Evolutionary conservation across 2,329 filamentous ascomycete species (phyloP).

Genomic region (Clonostachys byssicola): DNA sequence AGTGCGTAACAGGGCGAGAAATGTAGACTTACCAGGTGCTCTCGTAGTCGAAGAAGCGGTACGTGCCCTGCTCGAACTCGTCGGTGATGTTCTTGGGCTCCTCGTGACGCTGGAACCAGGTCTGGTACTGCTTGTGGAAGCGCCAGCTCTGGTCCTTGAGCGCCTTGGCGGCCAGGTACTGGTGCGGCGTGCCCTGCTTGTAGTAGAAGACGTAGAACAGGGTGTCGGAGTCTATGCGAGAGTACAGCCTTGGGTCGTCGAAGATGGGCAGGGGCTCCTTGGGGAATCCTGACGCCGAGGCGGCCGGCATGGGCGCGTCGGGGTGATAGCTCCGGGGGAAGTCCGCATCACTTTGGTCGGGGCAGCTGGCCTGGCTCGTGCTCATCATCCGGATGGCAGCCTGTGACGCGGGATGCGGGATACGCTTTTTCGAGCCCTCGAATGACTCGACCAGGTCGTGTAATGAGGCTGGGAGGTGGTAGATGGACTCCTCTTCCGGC

Average conservation of each 20-base stretch:
- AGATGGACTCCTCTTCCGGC: slow-evolving; percentile 74
- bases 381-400: slow-evolving; percentile 71
- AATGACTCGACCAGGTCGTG: slow-evolving; percentile 90
- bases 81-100: slow-evolving; percentile 98
- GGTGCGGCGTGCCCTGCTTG: slow-evolving; percentile 91
- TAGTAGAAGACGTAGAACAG: slow-evolving; percentile 99
- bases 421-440: slow-evolving; percentile 73
- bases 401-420: slow-evolving; percentile 56
- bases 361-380: slow-evolving; percentile 68
- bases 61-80: slow-evolving; percentile 97
- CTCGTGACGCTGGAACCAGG: slow-evolving; percentile 98
- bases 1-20: background rate
- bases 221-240: slow-evolving; percentile 88
- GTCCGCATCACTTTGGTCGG: slow-evolving; percentile 75
- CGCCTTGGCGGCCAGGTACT: slow-evolving; percentile 93
- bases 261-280: slow-evolving; percentile 90
- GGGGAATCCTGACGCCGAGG: slow-evolving; percentile 78
- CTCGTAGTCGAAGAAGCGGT: slow-evolving; percentile 99
- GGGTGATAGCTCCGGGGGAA: slow-evolving; percentile 81
- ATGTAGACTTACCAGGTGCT: slow-evolving; percentile 80
- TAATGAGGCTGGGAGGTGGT: slow-evolving; percentile 83
- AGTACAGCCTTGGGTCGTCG: slow-evolving; percentile 84
- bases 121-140: slow-evolving; percentile 99
- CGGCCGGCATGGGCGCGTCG: slow-evolving; percentile 69
- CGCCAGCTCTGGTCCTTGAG: slow-evolving; percentile 98